These are phyloP conservation scores for Bacidia rubella DNA, from an alignment of 495 filamentous ascomycete genomes.

Conservation along the genomic window DNA sequence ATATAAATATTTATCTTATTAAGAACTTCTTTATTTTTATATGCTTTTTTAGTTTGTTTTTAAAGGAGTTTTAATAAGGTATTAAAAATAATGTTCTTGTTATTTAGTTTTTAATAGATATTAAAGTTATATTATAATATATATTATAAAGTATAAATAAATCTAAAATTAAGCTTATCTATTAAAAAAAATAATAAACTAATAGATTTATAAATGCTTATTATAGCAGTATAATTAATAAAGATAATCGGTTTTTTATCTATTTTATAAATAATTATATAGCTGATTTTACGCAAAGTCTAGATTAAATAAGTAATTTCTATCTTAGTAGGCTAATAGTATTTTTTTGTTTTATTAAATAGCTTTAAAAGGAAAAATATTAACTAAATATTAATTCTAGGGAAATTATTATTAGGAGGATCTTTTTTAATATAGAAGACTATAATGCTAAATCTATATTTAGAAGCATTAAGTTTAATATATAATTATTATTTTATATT, in stretches of 20 bases:
- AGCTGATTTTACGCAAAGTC: neutral
- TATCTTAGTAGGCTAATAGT: neutral
- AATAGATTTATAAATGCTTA: constrained; percentile 13
- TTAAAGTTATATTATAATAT: neutral
- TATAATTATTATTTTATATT: neutral
- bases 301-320: neutral
- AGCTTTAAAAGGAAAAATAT: constrained; percentile 1
- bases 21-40: neutral
- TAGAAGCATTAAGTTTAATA: neutral
- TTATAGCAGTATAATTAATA: neutral
- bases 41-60: no score
- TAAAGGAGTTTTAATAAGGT: no score
- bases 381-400: neutral
- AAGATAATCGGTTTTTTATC: neutral
- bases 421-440: neutral
- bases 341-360: neutral
- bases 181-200: neutral
- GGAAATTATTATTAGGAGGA: neutral
- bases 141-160: neutral
- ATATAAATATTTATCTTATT: neutral
- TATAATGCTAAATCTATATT: neutral
- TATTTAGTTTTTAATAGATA: neutral
- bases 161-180: neutral
- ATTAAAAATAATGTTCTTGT: neutral
- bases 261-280: neutral